Evolutionary conservation across 352 stramenopile species (phyloP).

Genomic region (Globisporangium spinosum): DNA sequence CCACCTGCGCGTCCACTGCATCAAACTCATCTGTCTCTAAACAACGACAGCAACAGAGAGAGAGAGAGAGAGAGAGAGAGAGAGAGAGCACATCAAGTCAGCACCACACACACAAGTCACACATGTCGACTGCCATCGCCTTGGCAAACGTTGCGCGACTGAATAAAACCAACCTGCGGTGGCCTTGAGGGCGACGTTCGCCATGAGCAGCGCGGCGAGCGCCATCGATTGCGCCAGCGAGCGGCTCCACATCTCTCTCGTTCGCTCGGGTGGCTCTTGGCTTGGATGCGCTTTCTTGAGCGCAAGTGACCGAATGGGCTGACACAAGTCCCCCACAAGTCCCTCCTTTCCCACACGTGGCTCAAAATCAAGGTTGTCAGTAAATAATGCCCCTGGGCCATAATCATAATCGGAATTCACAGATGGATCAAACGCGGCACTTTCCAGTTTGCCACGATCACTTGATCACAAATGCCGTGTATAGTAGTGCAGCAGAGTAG

Average conservation of each 20-base stretch:
- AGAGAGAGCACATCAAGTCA: background rate
- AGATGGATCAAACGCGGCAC: too few species aligned
- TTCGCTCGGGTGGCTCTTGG: background rate
- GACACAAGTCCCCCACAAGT: background rate
- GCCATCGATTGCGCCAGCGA: constrained; percentile 16
- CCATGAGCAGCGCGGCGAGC: constrained; percentile 14
- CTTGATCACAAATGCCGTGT: too few species aligned
- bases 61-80: background rate
- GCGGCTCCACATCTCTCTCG: constrained; percentile 17
- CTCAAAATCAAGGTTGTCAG: background rate
- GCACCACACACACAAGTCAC: background rate
- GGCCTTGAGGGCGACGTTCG: constrained; percentile 11
- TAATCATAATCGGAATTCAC: too few species aligned
- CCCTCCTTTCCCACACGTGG: background rate
- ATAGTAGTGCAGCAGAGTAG: too few species aligned
- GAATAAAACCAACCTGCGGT: constrained; percentile 10
- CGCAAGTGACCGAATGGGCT: constrained; percentile 1
- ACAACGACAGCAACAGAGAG: background rate
- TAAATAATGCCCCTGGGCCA: background rate
- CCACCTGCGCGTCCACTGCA: constrained; percentile 23
- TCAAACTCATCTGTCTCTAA: constrained; percentile 46
- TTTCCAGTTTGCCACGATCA: too few species aligned
- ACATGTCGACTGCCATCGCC: background rate
- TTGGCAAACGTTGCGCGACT: background rate
- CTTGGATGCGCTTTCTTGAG: background rate